phyloP scores from a whole-genome alignment of 352 stramenopile species.

The Pythium dissotocum region DNA sequence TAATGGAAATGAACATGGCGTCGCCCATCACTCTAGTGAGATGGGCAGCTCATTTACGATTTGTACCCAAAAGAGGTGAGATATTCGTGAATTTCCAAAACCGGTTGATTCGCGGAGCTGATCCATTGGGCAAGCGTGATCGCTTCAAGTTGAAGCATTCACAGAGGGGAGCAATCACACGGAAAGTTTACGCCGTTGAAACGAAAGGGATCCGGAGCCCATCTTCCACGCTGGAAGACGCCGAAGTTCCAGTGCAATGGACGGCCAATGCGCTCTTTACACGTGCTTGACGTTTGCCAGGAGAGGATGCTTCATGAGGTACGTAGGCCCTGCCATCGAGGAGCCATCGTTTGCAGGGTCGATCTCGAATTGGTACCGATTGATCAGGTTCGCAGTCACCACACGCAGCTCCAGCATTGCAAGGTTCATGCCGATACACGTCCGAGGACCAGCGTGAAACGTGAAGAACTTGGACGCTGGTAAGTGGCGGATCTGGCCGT shows the following conservation, averaged over 20 bases:
- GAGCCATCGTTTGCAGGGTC: slow-evolving; percentile 19
- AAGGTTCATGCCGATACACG: slow-evolving; percentile 38
- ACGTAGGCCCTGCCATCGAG: slow-evolving; percentile 4
- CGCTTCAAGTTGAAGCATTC: neutral
- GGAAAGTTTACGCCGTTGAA: neutral
- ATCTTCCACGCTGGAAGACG: no score
- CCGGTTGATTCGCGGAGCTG: neutral
- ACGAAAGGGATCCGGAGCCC: neutral
- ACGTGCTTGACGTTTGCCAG: neutral
- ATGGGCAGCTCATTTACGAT: neutral
- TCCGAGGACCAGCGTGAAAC: slow-evolving; percentile 36
- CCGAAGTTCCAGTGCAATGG: no score
- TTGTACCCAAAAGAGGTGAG: neutral
- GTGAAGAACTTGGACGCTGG: slow-evolving; percentile 33
- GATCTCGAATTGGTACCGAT: slow-evolving; percentile 15
- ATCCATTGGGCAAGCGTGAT: neutral
- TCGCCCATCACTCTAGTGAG: neutral
- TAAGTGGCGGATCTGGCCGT: slow-evolving; percentile 10
- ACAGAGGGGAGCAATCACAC: neutral
- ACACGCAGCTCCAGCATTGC: slow-evolving; percentile 42
- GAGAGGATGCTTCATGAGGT: slow-evolving; percentile 26
- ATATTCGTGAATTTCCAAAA: neutral
- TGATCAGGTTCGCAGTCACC: slow-evolving; percentile 21
- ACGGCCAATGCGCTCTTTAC: neutral
- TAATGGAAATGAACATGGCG: neutral